phyloP scores from a whole-genome alignment of 768 basidiomycete genomes.

The Lactarius indigo region DNA sequence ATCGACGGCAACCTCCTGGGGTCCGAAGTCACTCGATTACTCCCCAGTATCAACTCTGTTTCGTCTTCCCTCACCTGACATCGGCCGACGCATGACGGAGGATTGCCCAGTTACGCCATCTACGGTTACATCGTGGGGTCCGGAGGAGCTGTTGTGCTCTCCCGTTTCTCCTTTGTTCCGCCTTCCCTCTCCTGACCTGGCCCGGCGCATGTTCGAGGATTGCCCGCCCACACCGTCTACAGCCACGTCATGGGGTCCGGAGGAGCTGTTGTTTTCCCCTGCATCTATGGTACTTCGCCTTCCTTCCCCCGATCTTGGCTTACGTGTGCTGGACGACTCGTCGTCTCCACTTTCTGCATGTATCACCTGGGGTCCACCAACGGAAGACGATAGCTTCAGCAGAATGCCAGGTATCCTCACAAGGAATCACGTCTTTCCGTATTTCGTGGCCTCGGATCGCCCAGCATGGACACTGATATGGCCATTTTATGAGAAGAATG shows the following conservation, averaged over 20 bases:
- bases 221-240: slow-evolving; percentile 49
- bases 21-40: slow-evolving; percentile 23
- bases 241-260: slow-evolving; percentile 45
- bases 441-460: background rate
- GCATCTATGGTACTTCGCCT: background rate
- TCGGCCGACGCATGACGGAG: slow-evolving; percentile 29
- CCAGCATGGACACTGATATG: slow-evolving; percentile 23
- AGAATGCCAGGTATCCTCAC: background rate
- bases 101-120: slow-evolving; percentile 30
- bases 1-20: slow-evolving; percentile 29
- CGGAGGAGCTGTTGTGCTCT: slow-evolving; percentile 20
- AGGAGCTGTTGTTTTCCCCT: background rate
- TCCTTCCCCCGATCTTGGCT: background rate
- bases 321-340: slow-evolving; percentile 28
- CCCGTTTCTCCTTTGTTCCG: slow-evolving; percentile 16
- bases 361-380: background rate
- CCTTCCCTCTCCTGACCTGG: slow-evolving; percentile 35
- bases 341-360: slow-evolving; percentile 11
- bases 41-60: slow-evolving; percentile 18
- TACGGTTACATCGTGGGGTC: slow-evolving; percentile 25
- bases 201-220: slow-evolving; percentile 51
- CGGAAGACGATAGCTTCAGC: background rate
- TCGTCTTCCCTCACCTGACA: slow-evolving; percentile 31
- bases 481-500: slow-evolving; percentile 14
- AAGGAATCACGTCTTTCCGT: slow-evolving; percentile 8